Percentiles rank a stretch among this genome's conserved stretches.
phyloP scores from a whole-genome alignment of 1,139 yeast species.

The Yamadazyma atmosphaerica region DNA sequence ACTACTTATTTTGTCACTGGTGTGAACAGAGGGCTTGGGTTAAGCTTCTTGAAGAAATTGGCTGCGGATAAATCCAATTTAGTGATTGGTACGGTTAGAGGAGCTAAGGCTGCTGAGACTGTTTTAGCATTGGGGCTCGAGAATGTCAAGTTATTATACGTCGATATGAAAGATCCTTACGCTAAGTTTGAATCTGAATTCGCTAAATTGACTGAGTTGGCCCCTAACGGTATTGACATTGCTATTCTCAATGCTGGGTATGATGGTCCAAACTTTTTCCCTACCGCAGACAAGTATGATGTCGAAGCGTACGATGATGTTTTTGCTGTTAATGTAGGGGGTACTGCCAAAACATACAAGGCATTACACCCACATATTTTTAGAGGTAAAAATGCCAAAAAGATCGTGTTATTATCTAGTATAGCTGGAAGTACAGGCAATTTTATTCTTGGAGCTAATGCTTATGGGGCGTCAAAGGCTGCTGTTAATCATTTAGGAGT shows the following conservation, averaged over 20 bases:
- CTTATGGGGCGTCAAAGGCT: conserved; percentile 16
- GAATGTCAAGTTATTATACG: conserved; percentile 16
- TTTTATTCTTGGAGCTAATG: conserved; percentile 7
- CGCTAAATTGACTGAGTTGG: conserved; percentile 8
- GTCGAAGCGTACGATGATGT: conserved; percentile 8
- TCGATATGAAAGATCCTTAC: conserved; percentile 10
- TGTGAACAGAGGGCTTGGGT: conserved; percentile 34
- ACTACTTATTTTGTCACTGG: conserved; percentile 23
- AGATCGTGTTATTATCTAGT: conserved; percentile 9
- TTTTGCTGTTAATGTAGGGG: conserved; percentile 11
- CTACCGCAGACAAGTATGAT: conserved; percentile 6
- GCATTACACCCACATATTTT: conserved; percentile 14
- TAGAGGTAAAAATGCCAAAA: conserved; percentile 9
- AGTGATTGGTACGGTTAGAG: conserved; percentile 19
- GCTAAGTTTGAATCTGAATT: conserved; percentile 10
- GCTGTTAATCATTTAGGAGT: conserved; percentile 13
- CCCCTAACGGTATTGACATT: conserved; percentile 15
- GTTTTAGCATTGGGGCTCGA: conserved; percentile 1
- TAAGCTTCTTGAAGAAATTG: conserved; percentile 22
- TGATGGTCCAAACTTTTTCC: conserved; percentile 6
- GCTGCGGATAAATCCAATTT: conserved; percentile 16
- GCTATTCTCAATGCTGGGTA: conserved; percentile 13
- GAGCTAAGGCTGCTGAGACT: neutral
- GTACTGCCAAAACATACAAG: conserved; percentile 13
- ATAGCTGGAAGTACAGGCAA: conserved; percentile 8